Evolutionary conservation across 2,329 filamentous ascomycete species (phyloP).

Genomic region (Cladosporium sp.): DNA sequence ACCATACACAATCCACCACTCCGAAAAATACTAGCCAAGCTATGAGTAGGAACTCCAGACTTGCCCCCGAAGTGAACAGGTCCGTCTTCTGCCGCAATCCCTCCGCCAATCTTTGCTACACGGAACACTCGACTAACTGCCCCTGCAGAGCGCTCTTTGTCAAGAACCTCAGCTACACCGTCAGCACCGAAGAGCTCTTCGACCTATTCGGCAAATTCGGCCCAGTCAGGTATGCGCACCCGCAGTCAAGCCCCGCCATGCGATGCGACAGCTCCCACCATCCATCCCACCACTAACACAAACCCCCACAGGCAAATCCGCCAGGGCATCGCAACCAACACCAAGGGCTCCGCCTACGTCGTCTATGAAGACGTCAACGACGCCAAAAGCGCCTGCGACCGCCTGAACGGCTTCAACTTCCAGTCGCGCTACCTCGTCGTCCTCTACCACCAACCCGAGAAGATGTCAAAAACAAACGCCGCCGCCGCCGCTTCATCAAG

Average conservation of each 20-base stretch:
- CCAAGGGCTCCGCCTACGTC: constrained; percentile 97
- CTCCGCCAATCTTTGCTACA: constrained; percentile 3
- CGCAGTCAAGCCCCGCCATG: background rate
- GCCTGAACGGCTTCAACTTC: constrained; percentile 99
- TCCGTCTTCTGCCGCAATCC: constrained; percentile 50
- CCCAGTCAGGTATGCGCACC: constrained; percentile 73
- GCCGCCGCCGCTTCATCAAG: constrained; percentile 25
- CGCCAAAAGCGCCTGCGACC: constrained; percentile 98
- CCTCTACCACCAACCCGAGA: constrained; percentile 75
- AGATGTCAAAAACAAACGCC: constrained; percentile 68
- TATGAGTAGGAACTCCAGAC: constrained; percentile 96
- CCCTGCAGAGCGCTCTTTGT: constrained; percentile 90
- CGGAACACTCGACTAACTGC: constrained; percentile 18
- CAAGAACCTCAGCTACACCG: constrained; percentile 99
- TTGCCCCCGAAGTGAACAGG: constrained; percentile 99
- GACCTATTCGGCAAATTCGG: constrained; percentile 98
- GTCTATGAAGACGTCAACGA: constrained; percentile 99
- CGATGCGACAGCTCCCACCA: constrained; percentile 35
- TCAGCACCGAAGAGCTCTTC: constrained; percentile 95
- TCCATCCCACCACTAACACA: constrained; percentile 22
- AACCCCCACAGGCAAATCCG: constrained; percentile 77
- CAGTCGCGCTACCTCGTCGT: constrained; percentile 98
- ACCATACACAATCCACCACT: constrained; percentile 20
- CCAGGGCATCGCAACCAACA: constrained; percentile 94
- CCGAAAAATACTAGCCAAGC: constrained; percentile 51